Conservation (phyloP, 331 rosid species). For the Pyrus hybrid region DNA sequence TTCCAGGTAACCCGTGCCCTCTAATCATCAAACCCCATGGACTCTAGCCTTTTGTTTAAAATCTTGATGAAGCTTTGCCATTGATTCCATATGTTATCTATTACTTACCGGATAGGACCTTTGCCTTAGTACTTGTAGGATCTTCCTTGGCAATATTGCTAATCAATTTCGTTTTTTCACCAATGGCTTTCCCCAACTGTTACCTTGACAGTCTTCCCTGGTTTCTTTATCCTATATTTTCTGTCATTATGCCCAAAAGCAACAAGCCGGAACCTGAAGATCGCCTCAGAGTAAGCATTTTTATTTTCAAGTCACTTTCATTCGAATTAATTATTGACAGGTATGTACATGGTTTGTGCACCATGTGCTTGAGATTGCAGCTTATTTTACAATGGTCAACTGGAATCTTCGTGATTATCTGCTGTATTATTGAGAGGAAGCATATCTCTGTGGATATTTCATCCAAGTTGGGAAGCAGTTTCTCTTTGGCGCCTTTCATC, state of each 20-base stretch:
- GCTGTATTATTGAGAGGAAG: conserved; percentile 82
- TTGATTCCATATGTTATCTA: background rate
- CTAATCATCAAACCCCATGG: background rate
- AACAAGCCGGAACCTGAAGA: conserved; percentile 29
- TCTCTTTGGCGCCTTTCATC: conserved; percentile 74
- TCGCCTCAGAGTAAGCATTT: conserved; percentile 36
- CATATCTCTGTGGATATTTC: conserved; percentile 61
- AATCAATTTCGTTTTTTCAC: background rate
- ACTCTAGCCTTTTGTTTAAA: background rate
- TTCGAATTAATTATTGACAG: conserved; percentile 79
- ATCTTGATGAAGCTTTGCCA: background rate
- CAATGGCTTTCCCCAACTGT: background rate
- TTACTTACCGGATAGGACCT: no score
- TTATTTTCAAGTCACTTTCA: conserved; percentile 63
- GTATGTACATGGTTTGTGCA: conserved; percentile 70
- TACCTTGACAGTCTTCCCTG: background rate
- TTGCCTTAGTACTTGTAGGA: background rate
- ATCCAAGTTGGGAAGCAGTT: conserved; percentile 87
- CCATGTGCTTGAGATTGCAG: conserved; percentile 98
- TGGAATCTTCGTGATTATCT: conserved; percentile 81
- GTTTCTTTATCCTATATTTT: conserved; percentile 6
- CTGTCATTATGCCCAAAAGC: conserved; percentile 11
- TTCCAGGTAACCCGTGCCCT: background rate
- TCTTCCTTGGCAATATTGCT: background rate
- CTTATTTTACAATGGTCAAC: conserved; percentile 98